These are phyloP conservation scores for Penicillium flavigenum DNA, from an alignment of 495 filamentous ascomycete species.

Conservation along the genomic window DNA sequence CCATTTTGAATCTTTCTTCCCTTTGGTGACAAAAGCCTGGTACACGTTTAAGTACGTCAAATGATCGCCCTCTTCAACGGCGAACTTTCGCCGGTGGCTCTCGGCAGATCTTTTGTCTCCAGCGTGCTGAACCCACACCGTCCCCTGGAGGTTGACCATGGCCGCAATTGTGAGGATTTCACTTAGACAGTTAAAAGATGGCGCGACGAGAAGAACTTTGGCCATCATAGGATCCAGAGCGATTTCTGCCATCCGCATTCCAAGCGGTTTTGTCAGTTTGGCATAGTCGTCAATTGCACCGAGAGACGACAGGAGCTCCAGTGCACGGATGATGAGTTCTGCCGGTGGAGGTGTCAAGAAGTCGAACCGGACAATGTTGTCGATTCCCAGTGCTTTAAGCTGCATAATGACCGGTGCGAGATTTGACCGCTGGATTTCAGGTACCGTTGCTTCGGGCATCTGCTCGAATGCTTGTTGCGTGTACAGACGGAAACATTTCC, in stretches of 20 bases:
- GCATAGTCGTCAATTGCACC: slow-evolving; percentile 88
- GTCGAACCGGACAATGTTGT: slow-evolving; percentile 89
- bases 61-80: slow-evolving; percentile 93
- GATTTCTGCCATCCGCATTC: slow-evolving; percentile 90
- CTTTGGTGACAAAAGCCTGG: slow-evolving; percentile 82
- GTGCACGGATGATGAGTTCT: slow-evolving; percentile 80
- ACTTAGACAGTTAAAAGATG: slow-evolving; percentile 71
- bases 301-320: slow-evolving; percentile 87
- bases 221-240: slow-evolving; percentile 96
- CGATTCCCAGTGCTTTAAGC: slow-evolving; percentile 93
- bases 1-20: slow-evolving; percentile 81
- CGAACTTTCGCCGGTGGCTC: slow-evolving; percentile 74
- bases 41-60: slow-evolving; percentile 93
- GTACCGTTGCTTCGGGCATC: slow-evolving; percentile 73
- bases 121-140: slow-evolving; percentile 77
- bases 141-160: slow-evolving; percentile 85
- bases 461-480: slow-evolving; percentile 71
- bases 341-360: slow-evolving; percentile 87
- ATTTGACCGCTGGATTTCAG: slow-evolving; percentile 92
- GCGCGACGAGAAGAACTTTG: slow-evolving; percentile 79
- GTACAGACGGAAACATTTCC: slow-evolving; percentile 94
- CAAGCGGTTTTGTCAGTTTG: slow-evolving; percentile 85
- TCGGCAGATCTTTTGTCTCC: slow-evolving; percentile 73
- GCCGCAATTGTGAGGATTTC: slow-evolving; percentile 91
- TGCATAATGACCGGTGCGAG: slow-evolving; percentile 89